Conservation (phyloP, 345 rosid genomes). For the Eucalyptus fibrosa region DNA sequence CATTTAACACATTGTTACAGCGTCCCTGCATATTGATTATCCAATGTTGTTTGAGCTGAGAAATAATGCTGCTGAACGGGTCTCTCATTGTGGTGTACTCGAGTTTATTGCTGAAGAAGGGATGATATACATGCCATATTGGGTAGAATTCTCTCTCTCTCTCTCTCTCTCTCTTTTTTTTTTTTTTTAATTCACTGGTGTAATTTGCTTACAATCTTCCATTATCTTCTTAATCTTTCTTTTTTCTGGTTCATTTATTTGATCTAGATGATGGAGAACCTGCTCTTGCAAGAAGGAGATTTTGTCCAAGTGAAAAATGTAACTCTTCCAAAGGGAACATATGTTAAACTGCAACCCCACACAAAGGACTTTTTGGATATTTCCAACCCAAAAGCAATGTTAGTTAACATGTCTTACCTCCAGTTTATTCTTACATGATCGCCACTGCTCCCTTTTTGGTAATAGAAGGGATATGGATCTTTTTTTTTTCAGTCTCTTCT, state of each 20-base stretch:
- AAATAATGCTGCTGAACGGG: constrained; percentile 66
- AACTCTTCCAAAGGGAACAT: constrained; percentile 95
- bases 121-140: constrained; percentile 98
- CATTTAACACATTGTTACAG: constrained; percentile 20
- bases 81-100: constrained; percentile 93
- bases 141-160: constrained; percentile 35
- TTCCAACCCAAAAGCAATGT: constrained; percentile 98
- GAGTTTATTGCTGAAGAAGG: constrained; percentile 99
- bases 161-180: not conserved
- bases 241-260: not conserved
- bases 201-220: not conserved
- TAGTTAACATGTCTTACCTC: constrained; percentile 2
- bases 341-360: constrained; percentile 95
- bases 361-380: constrained; percentile 92
- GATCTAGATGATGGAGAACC: constrained; percentile 96
- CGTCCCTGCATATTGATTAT: constrained; percentile 93
- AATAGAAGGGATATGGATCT: not conserved
- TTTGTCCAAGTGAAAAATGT: constrained; percentile 72
- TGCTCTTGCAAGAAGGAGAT: constrained; percentile 91
- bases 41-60: constrained; percentile 96
- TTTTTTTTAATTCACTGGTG: not conserved
- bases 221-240: not conserved
- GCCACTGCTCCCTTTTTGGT: not conserved
- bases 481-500: not conserved
- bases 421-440: not conserved